Conservation (phyloP, 306 rosid genomes). For the Comarum palustre region DNA sequence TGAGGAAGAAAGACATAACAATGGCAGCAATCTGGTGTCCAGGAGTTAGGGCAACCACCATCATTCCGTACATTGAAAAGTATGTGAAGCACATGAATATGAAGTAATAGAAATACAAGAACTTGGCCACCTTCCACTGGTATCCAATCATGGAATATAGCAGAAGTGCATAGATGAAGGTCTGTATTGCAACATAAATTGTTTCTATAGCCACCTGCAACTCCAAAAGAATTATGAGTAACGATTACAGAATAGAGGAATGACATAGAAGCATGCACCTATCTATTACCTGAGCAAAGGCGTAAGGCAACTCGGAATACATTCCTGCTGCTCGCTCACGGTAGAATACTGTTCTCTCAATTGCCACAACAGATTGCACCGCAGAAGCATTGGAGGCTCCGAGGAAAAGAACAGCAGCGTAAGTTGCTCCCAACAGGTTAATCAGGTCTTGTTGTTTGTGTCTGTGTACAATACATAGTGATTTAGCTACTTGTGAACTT, state of each 20-base stretch:
- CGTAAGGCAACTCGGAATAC: slow-evolving; percentile 44
- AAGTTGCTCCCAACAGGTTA: slow-evolving; percentile 43
- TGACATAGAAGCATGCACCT: background rate
- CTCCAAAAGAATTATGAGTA: background rate
- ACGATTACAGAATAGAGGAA: background rate
- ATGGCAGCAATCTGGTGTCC: slow-evolving; percentile 51
- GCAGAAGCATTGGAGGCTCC: slow-evolving; percentile 42
- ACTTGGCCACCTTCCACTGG: slow-evolving; percentile 31
- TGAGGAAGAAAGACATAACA: slow-evolving; percentile 45
- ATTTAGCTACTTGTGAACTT: background rate
- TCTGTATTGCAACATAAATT: slow-evolving; percentile 46
- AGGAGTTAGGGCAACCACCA: slow-evolving; percentile 61
- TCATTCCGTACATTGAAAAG: slow-evolving; percentile 68
- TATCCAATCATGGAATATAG: slow-evolving; percentile 65
- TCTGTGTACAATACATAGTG: slow-evolving; percentile 14
- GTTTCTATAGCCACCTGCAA: slow-evolving; percentile 64
- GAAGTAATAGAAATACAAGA: slow-evolving; percentile 60
- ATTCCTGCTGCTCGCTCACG: slow-evolving; percentile 50
- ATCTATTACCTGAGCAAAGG: slow-evolving; percentile 43
- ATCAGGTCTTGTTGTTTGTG: slow-evolving; percentile 30
- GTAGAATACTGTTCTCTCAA: slow-evolving; percentile 46
- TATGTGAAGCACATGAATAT: slow-evolving; percentile 55
- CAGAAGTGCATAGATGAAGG: slow-evolving; percentile 28
- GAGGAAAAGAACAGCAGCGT: slow-evolving; percentile 40
- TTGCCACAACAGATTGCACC: slow-evolving; percentile 40